These are phyloP conservation scores for Acephala macrosclerotiorum DNA, from an alignment of 2,329 filamentous ascomycete genomes.

Conservation along the genomic window DNA sequence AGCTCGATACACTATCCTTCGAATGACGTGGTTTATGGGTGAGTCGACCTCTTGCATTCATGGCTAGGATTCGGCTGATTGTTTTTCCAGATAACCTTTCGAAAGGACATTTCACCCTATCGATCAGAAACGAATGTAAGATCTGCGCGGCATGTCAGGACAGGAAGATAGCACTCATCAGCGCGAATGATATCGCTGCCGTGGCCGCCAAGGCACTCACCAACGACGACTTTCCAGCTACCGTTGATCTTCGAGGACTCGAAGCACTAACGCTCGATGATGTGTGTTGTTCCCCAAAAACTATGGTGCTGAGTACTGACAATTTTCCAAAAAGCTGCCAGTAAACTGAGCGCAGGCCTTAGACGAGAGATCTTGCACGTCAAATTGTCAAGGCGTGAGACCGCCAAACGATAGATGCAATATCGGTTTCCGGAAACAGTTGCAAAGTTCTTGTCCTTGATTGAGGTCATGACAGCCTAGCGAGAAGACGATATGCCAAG, in stretches of 20 bases:
- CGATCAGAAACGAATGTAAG: conserved; percentile 49
- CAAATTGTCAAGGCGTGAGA: conserved; percentile 27
- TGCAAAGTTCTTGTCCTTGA: conserved; percentile 24
- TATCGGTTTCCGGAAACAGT: conserved; percentile 20
- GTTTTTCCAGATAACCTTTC: neutral
- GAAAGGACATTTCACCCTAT: conserved; percentile 9
- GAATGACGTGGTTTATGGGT: no score
- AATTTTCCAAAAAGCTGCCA: conserved; percentile 26
- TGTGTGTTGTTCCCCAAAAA: conserved; percentile 18
- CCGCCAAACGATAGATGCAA: conserved; percentile 9
- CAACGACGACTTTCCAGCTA: conserved; percentile 44
- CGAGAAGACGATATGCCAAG: conserved; percentile 27
- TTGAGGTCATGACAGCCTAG: conserved; percentile 14
- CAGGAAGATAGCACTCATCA: conserved; percentile 55
- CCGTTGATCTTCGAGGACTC: conserved; percentile 44
- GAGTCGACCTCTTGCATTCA: neutral
- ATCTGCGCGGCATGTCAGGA: conserved; percentile 52
- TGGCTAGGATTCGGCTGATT: neutral
- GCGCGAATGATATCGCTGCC: conserved; percentile 54
- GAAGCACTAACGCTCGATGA: conserved; percentile 46
- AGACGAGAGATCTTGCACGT: conserved; percentile 28
- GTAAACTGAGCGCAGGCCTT: conserved; percentile 27
- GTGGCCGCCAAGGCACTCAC: conserved; percentile 50
- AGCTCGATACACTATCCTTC: no score
- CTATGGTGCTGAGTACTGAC: neutral